Evolutionary conservation across 768 basidiomycete genomes (phyloP), one percentile per base, ranked within the genome.

Genomic region (Lyophyllum semitale): DNA sequence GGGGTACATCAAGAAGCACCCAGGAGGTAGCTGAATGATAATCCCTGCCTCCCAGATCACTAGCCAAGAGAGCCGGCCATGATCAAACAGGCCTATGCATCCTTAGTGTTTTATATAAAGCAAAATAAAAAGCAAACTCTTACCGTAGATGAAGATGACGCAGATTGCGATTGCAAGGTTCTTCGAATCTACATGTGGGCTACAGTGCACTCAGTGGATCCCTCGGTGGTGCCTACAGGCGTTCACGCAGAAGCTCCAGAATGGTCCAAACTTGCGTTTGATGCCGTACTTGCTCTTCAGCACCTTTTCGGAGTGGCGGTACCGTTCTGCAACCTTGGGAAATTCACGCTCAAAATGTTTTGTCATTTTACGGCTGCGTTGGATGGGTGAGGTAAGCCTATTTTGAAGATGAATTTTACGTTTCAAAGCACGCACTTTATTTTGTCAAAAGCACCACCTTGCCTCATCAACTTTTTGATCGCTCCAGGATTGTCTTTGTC

Each of bases 21-120:
- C 69, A 4, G 72, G 64, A 1, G 70, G 74, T 1, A 75, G 54
- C 57, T 75, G 50, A 23, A 75, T 57, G 1, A 65, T 59, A 0
- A 75, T 54, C 0, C 63, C 68, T 9, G 67, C 69, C 54, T 75
- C 71, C 70, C 71, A 75, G 0, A 75, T 48, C 0, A 71, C 72
- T 1, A 75, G 58, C 72, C 72, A 75, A 3, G 62, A 59, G 2
- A 55, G 42, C 27, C 48, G 25, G 1, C 37, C 37, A 46, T 66
- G 53, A 44, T 70, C 61, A 55, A 72, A 72, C 7, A 8, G 15
- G 5, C 38, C 38, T 40, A 20, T 33, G 12, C 0, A 27, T n/a
- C n/a, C n/a, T n/a, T n/a, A n/a, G n/a, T n/a, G n/a, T 44, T 22
- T 38, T 61, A 57, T 27, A 23, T 46, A 8, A 3, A 18, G 22